Conservation (phyloP, 2,329 filamentous ascomycete species). For the Coleophoma cylindrospora region DNA sequence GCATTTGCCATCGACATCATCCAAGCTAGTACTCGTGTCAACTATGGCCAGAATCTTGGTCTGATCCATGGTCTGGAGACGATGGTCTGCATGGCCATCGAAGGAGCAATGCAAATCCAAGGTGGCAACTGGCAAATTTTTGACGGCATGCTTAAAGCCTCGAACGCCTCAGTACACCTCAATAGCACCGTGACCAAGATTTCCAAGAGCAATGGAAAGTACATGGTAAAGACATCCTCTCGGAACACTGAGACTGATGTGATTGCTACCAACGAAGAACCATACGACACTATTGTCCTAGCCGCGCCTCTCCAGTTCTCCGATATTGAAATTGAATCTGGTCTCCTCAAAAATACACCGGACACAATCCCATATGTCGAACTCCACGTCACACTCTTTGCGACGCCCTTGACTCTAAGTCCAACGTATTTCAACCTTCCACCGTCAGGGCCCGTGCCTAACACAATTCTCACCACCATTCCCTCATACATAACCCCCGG, state of each 20-base stretch:
- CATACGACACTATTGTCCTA: conserved; percentile 77
- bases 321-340: conserved; percentile 56
- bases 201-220: conserved; percentile 42
- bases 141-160: conserved; percentile 66
- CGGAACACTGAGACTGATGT: conserved; percentile 4
- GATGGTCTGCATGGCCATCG: conserved; percentile 83
- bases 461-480: conserved; percentile 79
- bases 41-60: conserved; percentile 87
- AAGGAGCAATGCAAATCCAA: conserved; percentile 71
- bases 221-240: conserved; percentile 33
- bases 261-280: conserved; percentile 13
- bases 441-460: conserved; percentile 55
- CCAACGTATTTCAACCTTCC: conserved; percentile 67
- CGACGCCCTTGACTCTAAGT: conserved; percentile 69
- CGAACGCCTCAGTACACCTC: conserved; percentile 54
- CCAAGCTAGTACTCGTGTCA: conserved; percentile 86
- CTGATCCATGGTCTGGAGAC: conserved; percentile 84
- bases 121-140: conserved; percentile 97
- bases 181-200: conserved; percentile 66
- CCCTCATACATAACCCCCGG: conserved; percentile 43
- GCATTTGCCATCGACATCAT: conserved; percentile 76
- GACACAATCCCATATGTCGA: conserved; percentile 80
- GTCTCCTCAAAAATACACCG: conserved; percentile 64
- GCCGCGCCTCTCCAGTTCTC: conserved; percentile 82
- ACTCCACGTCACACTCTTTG: conserved; percentile 85